These are phyloP conservation scores for Fusarium virguliforme DNA, from an alignment of 2,329 filamentous ascomycete genomes.

Conservation along the genomic window DNA sequence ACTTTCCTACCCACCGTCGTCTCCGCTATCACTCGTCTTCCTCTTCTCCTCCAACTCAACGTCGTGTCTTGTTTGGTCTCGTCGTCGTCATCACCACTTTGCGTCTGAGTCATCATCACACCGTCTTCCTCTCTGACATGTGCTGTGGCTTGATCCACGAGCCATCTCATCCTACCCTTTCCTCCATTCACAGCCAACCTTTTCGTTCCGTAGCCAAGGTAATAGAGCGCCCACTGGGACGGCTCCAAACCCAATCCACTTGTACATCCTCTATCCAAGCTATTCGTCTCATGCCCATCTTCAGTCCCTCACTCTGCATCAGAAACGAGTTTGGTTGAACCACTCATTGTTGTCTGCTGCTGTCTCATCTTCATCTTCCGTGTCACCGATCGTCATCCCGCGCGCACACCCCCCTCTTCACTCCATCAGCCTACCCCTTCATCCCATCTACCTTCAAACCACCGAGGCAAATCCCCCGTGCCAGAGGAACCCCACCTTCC, in stretches of 20 bases:
- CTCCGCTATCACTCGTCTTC: slow-evolving; percentile 7
- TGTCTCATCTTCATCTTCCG: slow-evolving; percentile 24
- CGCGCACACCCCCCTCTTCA: slow-evolving; percentile 14
- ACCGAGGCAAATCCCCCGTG: slow-evolving; percentile 19
- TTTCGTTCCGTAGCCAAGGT: slow-evolving; percentile 25
- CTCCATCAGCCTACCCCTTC: slow-evolving; percentile 8
- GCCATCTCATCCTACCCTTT: background rate
- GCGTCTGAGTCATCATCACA: slow-evolving; percentile 11
- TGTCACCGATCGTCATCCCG: slow-evolving; percentile 33
- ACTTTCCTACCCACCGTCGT: slow-evolving; percentile 1
- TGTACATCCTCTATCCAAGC: slow-evolving; percentile 1
- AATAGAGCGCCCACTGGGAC: slow-evolving; percentile 17
- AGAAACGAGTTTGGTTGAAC: slow-evolving; percentile 1
- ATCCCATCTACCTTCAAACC: slow-evolving; percentile 9
- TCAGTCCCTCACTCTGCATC: slow-evolving; percentile 2
- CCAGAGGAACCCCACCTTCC: slow-evolving; percentile 5
- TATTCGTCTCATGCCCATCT: background rate
- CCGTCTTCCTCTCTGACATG: slow-evolving; percentile 2
- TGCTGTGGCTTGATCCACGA: slow-evolving; percentile 12
- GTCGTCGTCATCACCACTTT: slow-evolving; percentile 3
- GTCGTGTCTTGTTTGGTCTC: background rate
- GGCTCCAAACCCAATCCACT: slow-evolving; percentile 16
- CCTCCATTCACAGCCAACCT: slow-evolving; percentile 8
- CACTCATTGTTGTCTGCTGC: slow-evolving; percentile 11
- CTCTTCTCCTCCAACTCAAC: slow-evolving; percentile 3